phyloP scores from a whole-genome alignment of 139 green algal species.

The Pseudopediastrum boryanum region DNA sequence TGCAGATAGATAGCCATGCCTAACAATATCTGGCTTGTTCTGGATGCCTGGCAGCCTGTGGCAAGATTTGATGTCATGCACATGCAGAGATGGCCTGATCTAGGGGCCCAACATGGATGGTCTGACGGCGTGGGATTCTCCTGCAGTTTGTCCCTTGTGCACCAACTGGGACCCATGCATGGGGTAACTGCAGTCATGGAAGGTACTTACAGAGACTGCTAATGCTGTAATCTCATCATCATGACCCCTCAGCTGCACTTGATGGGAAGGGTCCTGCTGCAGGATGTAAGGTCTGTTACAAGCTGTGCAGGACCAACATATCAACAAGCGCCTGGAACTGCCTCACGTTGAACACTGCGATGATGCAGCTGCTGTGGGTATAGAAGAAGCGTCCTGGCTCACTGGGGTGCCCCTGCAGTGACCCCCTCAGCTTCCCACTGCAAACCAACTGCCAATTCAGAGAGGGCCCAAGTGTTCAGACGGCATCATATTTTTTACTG shows the following conservation, averaged over 20 bases:
- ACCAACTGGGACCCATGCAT: too few relatives aligned
- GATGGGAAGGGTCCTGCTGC: slow-evolving; percentile 17
- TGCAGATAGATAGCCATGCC: too few relatives aligned
- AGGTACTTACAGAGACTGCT: slow-evolving; percentile 1
- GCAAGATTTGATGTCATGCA: too few relatives aligned
- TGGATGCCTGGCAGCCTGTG: too few relatives aligned
- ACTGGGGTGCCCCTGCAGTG: not conserved
- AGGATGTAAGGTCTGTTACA: not conserved
- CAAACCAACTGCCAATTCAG: not conserved
- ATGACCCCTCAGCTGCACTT: slow-evolving; percentile 35
- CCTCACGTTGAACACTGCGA: slow-evolving; percentile 26
- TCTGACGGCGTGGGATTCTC: too few relatives aligned
- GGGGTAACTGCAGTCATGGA: too few relatives aligned
- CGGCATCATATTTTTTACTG: slow-evolving; percentile 14
- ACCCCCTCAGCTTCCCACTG: not conserved
- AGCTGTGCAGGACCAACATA: not conserved
- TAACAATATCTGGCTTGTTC: too few relatives aligned
- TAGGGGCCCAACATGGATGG: too few relatives aligned
- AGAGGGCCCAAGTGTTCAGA: not conserved
- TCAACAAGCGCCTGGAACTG: not conserved
- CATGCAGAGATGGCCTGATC: too few relatives aligned
- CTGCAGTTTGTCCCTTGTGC: too few relatives aligned
- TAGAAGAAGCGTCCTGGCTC: slow-evolving; percentile 24
- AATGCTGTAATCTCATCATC: slow-evolving; percentile 36
- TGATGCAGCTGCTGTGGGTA: slow-evolving; percentile 13